Base-by-base conservation (phyloP, 805 yeast species). In the Kodamaea sagamina region DNA sequence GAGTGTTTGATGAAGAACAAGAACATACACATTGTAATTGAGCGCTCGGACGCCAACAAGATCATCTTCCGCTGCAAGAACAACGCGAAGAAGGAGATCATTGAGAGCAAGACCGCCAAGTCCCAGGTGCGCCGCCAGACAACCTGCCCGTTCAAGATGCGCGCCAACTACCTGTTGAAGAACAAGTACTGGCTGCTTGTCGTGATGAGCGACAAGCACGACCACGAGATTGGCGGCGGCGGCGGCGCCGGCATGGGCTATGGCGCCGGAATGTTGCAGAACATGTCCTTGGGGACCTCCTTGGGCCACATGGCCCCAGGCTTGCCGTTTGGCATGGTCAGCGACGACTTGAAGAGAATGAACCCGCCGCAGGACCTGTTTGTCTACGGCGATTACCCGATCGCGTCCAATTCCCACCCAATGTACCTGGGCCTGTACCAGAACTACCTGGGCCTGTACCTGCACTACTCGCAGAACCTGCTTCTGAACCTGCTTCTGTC, bases 41-140 rank as follows among this genome's bases (percentile, higher is more conserved):
- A 79, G 62, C 61, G 87, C 22, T 77, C 82, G 3, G 87, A 81
- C 58, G 74, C 69, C 37, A 64, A 75, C 34, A 81, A 81, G 58
- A 79, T 81, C 13, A 78, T 81, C 12, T 81, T 81, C 62, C 77
- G 78, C 53, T 81, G 87, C 55, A 80, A 78, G 50, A 68, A 74
- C 24, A 24, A 51, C 48, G 27, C 51, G 17, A 44, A 46, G 27
- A 48, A 51, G 40, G 50, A 47, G 40, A 39, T 42, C 41, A 38
- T 42, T 17, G 52, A 43, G 44, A 26, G 24, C 32, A 28, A 47
- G 32, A n/a, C 47, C 49, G 8, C 48, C 47, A 35, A 50, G 62
- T 38, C 47, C 59, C 36, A 57, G 49, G 26, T 26, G 28, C 47
- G 48, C 22, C 49, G 49, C n/a, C 45, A 42, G 18, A 64, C 65